Conservation (phyloP, 176 grass and related monocot genomes). For the Carex cristatella region DNA sequence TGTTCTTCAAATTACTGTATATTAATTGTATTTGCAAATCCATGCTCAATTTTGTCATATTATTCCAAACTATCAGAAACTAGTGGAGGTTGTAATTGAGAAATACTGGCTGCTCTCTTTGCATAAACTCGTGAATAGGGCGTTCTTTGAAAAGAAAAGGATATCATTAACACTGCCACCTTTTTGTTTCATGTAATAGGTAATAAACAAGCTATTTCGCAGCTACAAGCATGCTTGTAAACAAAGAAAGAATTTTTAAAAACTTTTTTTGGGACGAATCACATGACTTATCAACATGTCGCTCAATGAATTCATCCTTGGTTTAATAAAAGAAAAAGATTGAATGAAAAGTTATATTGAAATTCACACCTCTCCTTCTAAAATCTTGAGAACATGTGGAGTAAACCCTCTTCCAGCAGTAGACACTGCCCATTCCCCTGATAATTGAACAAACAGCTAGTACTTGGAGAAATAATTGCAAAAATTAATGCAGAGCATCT, state of each 20-base stretch:
- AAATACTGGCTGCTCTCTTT: background rate
- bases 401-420: conserved; percentile 98
- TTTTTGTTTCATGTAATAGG: background rate
- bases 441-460: conserved; percentile 11
- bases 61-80: background rate
- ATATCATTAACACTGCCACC: background rate
- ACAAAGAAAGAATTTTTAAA: background rate
- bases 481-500: background rate
- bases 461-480: background rate
- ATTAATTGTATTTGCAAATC: background rate
- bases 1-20: background rate
- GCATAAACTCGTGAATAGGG: background rate
- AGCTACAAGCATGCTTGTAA: background rate
- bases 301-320: background rate
- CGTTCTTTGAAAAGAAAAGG: background rate
- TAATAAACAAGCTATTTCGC: background rate
- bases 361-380: conserved; percentile 63
- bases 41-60: background rate
- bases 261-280: background rate
- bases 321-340: background rate
- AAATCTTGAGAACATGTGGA: conserved; percentile 86
- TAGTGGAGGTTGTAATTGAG: background rate
- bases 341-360: background rate
- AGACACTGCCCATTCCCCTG: conserved; percentile 89
- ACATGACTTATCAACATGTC: background rate